Evolutionary conservation across 2,329 filamentous ascomycete species (phyloP), one percentile per base, ranked within the genome.

Genomic region (Xylaria hypoxylon): DNA sequence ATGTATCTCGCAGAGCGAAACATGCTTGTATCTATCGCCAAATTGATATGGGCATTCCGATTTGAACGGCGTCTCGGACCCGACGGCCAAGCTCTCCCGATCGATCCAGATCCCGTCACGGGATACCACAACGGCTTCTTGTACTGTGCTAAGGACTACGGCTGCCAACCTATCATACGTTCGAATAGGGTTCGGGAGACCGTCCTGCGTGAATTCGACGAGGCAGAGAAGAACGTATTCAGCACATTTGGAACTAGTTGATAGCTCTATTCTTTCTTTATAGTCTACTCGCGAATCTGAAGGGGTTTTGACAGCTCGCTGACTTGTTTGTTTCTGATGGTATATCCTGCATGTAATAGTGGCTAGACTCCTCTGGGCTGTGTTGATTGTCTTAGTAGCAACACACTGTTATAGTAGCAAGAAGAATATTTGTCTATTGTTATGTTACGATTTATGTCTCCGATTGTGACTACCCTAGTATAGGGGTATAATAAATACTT

Each of bases 221-320:
- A 53, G 22, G 66, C 55, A 11, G 62, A 68, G 31, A 68, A 48
- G 17, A 24, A 56, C 17, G 77, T 91, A 90, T 78, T 86, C 87
- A 82, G 92, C 92, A 64, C 35, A 15, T 68, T 68, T 55, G 50
- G 33, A 15, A 38, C 35, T 38, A 38, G 35, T 38, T 38, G 13
- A 38, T 38, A 38, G 13, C 35, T 38, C 15, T 13, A 10, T 38
- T 5, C 10, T 15, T 38, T 31, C 15, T 38, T 38, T 38, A 38
- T 13, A 10, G 35, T 38, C 35, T 38, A 38, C 11, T 15, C 35
- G 15, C 35, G 15, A 38, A 13, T 15, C 13, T 1, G 5, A 13
- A 38, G 13, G 35, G 5, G 35, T 15, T 15, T 15, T 15, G 11
- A 3, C 2, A 38, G 15, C 3, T 4, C 5, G 5, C 8, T 31